These are phyloP conservation scores for Ustilago sp. DNA, from an alignment of 1,284 basidiomycete species.

Conservation along the genomic window DNA sequence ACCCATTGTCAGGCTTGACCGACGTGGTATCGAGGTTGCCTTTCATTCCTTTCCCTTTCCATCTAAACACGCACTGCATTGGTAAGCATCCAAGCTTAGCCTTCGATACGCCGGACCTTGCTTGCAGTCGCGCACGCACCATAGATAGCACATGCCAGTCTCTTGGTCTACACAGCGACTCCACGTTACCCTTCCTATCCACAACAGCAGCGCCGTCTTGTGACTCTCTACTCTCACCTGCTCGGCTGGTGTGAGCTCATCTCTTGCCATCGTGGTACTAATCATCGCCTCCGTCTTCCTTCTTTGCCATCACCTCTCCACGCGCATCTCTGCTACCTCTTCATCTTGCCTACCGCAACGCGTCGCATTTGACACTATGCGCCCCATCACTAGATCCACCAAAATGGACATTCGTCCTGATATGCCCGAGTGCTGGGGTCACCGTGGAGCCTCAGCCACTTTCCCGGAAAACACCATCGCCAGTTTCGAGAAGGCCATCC, in stretches of 20 bases:
- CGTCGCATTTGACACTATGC: constrained; percentile 35
- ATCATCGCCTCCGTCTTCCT: constrained; percentile 35
- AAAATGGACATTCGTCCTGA: constrained; percentile 49
- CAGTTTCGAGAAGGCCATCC: constrained; percentile 66
- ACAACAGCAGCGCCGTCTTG: constrained; percentile 9
- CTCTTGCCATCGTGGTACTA: constrained; percentile 35
- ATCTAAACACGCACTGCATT: background rate
- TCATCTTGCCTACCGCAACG: constrained; percentile 5
- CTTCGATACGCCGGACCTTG: constrained; percentile 2
- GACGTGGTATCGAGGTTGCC: constrained; percentile 21
- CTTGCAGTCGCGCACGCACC: background rate
- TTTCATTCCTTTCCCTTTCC: background rate
- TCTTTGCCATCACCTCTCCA: constrained; percentile 4
- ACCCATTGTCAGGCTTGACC: constrained; percentile 13
- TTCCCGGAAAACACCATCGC: constrained; percentile 69
- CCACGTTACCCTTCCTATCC: background rate
- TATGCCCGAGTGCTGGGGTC: constrained; percentile 66
- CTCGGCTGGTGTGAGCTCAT: constrained; percentile 13
- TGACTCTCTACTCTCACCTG: constrained; percentile 16
- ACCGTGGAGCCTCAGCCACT: constrained; percentile 68
- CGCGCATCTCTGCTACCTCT: background rate
- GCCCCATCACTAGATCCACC: constrained; percentile 58
- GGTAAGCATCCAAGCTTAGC: constrained; percentile 31
- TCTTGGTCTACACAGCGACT: background rate
- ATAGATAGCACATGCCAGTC: background rate